Evolutionary conservation across 2,329 filamentous ascomycete species (phyloP).

Genomic region (Triangularia setosa): DNA sequence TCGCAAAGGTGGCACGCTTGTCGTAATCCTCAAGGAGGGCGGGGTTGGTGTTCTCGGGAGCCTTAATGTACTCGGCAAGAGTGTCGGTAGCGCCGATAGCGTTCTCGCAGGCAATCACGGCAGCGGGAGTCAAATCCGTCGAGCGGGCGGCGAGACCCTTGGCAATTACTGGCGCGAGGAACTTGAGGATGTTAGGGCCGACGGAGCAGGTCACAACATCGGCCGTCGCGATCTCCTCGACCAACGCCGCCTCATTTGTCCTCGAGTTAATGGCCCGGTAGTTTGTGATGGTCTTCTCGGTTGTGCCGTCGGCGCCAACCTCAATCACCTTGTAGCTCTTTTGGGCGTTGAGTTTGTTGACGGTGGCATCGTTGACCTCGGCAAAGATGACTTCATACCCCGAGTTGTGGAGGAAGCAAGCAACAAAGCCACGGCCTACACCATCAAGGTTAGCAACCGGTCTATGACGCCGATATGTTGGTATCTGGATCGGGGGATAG

Average conservation of each 20-base stretch:
- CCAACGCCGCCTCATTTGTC: conserved; percentile 72
- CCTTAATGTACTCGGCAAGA: conserved; percentile 75
- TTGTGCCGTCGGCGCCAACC: conserved; percentile 79
- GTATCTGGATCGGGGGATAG: background rate
- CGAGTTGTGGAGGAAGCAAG: conserved; percentile 89
- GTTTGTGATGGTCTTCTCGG: conserved; percentile 80
- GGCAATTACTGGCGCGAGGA: conserved; percentile 92
- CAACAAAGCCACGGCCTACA: conserved; percentile 71
- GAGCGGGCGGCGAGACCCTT: conserved; percentile 82
- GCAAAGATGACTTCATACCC: conserved; percentile 96
- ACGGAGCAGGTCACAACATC: conserved; percentile 96
- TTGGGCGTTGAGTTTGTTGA: conserved; percentile 71
- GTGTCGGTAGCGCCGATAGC: conserved; percentile 91
- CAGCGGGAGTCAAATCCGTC: conserved; percentile 61
- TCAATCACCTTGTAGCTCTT: conserved; percentile 88
- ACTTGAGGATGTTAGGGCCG: conserved; percentile 91
- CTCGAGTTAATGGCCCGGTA: conserved; percentile 97
- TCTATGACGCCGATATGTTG: background rate
- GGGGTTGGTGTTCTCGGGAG: conserved; percentile 65
- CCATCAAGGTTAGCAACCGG: conserved; percentile 18
- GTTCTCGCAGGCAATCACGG: conserved; percentile 97
- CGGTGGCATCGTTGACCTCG: conserved; percentile 83
- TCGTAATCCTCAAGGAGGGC: conserved; percentile 65
- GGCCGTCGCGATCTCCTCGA: conserved; percentile 81
- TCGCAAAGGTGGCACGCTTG: conserved; percentile 82